These are phyloP conservation scores for Syzygium jambos DNA, from an alignment of 345 rosid species.

Conservation along the genomic window DNA sequence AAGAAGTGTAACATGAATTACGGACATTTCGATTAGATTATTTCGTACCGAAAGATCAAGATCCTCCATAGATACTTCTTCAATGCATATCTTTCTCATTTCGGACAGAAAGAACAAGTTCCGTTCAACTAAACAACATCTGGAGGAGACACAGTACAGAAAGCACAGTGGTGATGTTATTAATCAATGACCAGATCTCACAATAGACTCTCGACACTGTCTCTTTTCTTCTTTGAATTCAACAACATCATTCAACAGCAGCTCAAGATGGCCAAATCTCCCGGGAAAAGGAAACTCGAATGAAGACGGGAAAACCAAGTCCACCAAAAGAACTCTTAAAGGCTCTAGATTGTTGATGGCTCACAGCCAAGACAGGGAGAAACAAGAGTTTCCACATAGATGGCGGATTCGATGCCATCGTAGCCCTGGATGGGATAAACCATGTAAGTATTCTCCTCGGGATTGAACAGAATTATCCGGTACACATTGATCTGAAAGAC, in stretches of 20 bases:
- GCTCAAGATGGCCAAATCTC: background rate
- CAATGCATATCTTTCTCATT: no score
- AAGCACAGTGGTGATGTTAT: background rate
- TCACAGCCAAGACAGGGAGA: background rate
- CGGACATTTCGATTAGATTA: no score
- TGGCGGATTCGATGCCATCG: background rate
- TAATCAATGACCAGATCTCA: background rate
- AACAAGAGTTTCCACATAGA: conserved; percentile 2
- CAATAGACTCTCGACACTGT: background rate
- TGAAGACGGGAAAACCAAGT: background rate
- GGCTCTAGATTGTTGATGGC: background rate
- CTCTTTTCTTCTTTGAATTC: background rate
- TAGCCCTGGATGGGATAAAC: background rate
- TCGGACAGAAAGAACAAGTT: no score
- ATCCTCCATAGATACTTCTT: no score
- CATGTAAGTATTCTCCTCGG: background rate
- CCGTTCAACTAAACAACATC: background rate
- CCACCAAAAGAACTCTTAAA: background rate
- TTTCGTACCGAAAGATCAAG: no score
- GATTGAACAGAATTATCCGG: background rate
- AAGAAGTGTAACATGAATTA: no score
- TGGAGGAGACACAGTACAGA: background rate
- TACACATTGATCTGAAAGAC: background rate
- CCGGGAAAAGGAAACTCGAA: background rate
- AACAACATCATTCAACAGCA: background rate